Percentiles rank a stretch among this genome's conserved stretches.
Conservation (phyloP, 306 rosid genomes). For the Acacia melanoxylon region DNA sequence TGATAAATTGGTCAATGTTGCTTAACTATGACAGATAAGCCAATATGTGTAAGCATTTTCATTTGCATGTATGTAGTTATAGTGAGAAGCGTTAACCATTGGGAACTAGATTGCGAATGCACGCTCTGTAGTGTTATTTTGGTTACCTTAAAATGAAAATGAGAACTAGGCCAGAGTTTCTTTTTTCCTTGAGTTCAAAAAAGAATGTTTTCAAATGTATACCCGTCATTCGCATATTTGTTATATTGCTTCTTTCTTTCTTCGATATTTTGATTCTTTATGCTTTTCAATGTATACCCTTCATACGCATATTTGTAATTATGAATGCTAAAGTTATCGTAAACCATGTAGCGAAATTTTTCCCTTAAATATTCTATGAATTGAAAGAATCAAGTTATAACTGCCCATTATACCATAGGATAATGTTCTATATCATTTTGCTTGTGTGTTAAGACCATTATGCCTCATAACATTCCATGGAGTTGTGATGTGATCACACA, state of each 20-base stretch:
- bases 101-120: background rate
- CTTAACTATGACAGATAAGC: background rate
- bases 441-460: background rate
- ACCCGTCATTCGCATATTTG: background rate
- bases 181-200: background rate
- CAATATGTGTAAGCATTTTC: background rate
- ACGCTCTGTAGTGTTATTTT: background rate
- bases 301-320: background rate
- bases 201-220: background rate
- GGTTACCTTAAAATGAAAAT: background rate
- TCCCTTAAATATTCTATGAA: background rate
- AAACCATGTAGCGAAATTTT: background rate
- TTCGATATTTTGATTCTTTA: background rate
- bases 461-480: background rate
- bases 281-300: too few species aligned
- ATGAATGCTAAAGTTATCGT: background rate
- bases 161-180: background rate
- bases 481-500: background rate
- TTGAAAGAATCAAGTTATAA: background rate
- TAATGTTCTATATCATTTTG: background rate
- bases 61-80: background rate
- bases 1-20: constrained; percentile 8
- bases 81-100: background rate
- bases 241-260: background rate
- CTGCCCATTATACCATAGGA: background rate